These are phyloP conservation scores for Iris macrosiphon DNA, from an alignment of 106 monocot species.

Conservation along the genomic window DNA sequence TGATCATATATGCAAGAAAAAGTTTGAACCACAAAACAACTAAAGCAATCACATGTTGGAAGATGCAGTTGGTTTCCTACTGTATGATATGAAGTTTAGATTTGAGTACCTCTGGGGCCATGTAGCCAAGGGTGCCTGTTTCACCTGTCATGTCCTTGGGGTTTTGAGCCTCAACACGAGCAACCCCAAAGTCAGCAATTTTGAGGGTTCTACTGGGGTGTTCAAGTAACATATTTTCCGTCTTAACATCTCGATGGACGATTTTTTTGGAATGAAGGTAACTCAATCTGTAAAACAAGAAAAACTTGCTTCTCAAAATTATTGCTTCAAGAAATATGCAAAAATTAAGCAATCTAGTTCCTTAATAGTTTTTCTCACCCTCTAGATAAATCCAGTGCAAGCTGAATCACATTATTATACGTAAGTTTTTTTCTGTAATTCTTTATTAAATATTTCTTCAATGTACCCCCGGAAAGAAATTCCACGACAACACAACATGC, in stretches of 20 bases:
- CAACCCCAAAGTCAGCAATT: slow-evolving; percentile 97
- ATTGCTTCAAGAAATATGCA: neutral
- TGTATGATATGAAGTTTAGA: no score
- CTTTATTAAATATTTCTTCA: slow-evolving; percentile 79
- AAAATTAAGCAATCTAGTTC: neutral
- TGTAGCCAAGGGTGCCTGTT: slow-evolving; percentile 93
- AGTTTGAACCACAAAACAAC: no score
- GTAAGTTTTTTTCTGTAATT: slow-evolving; percentile 47
- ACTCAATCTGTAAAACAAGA: slow-evolving; percentile 46
- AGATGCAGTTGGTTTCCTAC: no score
- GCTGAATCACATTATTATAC: slow-evolving; percentile 50
- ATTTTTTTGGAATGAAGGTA: slow-evolving; percentile 78
- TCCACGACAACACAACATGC: slow-evolving; percentile 93
- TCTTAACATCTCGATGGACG: slow-evolving; percentile 85
- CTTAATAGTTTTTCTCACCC: slow-evolving; percentile 28
- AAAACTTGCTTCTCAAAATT: neutral
- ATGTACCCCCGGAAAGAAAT: slow-evolving; percentile 70
- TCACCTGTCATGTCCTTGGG: slow-evolving; percentile 91
- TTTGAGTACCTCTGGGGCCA: slow-evolving; percentile 83
- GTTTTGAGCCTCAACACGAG: slow-evolving; percentile 86
- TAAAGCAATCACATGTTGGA: no score
- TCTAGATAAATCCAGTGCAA: slow-evolving; percentile 66
- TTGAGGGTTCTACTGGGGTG: slow-evolving; percentile 44
- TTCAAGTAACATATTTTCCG: slow-evolving; percentile 74
- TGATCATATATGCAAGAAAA: neutral